Percentiles rank a stretch among this genome's conserved stretches.
Conservation (phyloP, 2,329 filamentous ascomycete species). For the Stemphylium beticola region DNA sequence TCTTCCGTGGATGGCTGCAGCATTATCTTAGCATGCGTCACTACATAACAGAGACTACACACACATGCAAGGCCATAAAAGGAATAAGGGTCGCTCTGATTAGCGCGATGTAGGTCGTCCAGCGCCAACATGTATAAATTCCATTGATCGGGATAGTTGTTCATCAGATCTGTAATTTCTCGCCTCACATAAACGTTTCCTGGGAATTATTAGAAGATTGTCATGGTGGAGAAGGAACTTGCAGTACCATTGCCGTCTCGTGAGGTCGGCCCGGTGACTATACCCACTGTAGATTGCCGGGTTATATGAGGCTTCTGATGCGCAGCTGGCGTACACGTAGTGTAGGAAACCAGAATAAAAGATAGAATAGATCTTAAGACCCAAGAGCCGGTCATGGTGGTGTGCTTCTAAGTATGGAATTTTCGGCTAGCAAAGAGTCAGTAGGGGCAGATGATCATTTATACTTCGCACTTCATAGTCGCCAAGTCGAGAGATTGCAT, state of each 20-base stretch:
- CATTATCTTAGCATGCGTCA: neutral
- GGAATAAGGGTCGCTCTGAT: constrained; percentile 69
- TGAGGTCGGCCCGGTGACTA: constrained; percentile 28
- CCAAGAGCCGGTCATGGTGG: constrained; percentile 16
- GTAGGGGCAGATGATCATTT: constrained; percentile 1
- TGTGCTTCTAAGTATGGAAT: neutral
- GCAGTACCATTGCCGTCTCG: constrained; percentile 27
- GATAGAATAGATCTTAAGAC: neutral
- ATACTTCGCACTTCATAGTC: neutral
- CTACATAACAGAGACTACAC: neutral
- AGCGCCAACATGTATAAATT: constrained; percentile 79
- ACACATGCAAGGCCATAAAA: constrained; percentile 79
- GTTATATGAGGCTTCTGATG: neutral
- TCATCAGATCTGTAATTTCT: constrained; percentile 69
- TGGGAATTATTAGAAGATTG: constrained; percentile 14
- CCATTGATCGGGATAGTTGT: constrained; percentile 68
- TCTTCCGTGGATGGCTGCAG: constrained; percentile 42
- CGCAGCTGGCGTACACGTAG: constrained; percentile 11
- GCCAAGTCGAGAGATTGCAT: neutral
- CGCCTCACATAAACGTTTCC: constrained; percentile 55
- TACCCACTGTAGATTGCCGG: constrained; percentile 11
- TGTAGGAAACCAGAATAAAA: constrained; percentile 9
- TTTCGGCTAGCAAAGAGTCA: constrained; percentile 2
- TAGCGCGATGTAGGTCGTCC: constrained; percentile 69
- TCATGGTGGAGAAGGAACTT: rapidly evolving